Evolutionary conservation across 257 asterid genomes (phyloP).

Genomic region (Solanum microdontum): DNA sequence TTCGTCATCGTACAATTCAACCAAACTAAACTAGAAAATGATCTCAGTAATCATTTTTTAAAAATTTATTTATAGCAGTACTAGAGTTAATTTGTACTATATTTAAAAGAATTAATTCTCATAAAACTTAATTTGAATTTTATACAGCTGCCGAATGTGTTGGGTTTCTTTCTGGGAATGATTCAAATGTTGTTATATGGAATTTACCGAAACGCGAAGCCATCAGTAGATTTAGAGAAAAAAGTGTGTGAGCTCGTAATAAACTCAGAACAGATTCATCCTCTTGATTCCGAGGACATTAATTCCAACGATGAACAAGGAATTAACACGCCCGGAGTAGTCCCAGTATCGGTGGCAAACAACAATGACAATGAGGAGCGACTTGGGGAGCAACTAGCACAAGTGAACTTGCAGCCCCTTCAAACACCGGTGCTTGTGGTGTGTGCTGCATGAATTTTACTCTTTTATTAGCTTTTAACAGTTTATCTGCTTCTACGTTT

Average conservation of each 20-base stretch:
- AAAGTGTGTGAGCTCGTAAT: slow-evolving; percentile 19
- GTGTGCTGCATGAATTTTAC: slow-evolving; percentile 16
- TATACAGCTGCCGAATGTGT: slow-evolving; percentile 53
- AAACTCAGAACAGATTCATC: slow-evolving; percentile 24
- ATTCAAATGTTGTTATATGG: slow-evolving; percentile 57
- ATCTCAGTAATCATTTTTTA: not conserved
- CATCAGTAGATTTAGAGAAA: slow-evolving; percentile 13
- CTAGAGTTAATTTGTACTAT: not conserved
- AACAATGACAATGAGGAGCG: not conserved
- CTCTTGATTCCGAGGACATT: slow-evolving; percentile 3
- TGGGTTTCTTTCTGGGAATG: slow-evolving; percentile 62
- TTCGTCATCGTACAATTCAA: not conserved
- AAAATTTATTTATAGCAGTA: too few relatives aligned
- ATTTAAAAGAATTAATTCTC: too few relatives aligned
- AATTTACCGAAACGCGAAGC: slow-evolving; percentile 32
- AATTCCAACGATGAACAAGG: not conserved
- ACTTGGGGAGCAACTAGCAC: not conserved
- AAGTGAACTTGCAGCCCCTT: not conserved
- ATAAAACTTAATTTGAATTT: not conserved
- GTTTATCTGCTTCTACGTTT: not conserved
- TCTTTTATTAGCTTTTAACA: too few relatives aligned
- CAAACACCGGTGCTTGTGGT: slow-evolving; percentile 26
- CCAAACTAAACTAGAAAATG: not conserved
- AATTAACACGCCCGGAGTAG: not conserved
- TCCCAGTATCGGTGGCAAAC: not conserved